Percentiles rank a stretch among this genome's conserved stretches.
These are phyloP conservation scores for Curvularia sp. DNA, from an alignment of 2,329 filamentous ascomycete species.

Conservation along the genomic window DNA sequence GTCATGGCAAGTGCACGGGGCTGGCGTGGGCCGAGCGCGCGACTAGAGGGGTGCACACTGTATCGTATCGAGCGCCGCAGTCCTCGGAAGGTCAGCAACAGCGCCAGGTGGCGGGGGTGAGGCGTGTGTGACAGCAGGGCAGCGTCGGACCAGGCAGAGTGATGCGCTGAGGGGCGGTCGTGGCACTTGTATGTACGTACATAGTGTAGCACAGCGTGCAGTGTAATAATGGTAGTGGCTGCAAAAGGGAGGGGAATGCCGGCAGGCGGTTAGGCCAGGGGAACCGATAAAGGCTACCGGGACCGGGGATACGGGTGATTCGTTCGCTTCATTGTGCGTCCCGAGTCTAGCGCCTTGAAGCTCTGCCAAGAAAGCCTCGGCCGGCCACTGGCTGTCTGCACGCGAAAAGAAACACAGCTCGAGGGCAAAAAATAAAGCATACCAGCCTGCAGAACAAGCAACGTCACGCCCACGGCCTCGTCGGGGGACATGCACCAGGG, in stretches of 20 bases:
- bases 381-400: slow-evolving; percentile 7
- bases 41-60: too few species aligned
- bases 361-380: neutral
- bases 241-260: slow-evolving; percentile 26
- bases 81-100: too few species aligned
- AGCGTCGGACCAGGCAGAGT: too few species aligned
- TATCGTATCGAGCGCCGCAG: too few species aligned
- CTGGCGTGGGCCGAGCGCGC: slow-evolving; percentile 8
- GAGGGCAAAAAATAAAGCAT: slow-evolving; percentile 1
- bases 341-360: slow-evolving; percentile 33
- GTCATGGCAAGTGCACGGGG: slow-evolving; percentile 21
- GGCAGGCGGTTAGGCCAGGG: slow-evolving; percentile 32
- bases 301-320: slow-evolving; percentile 26
- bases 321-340: slow-evolving; percentile 26
- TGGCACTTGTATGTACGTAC: neutral
- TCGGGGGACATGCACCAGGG: slow-evolving; percentile 2
- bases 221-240: slow-evolving; percentile 12
- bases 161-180: neutral
- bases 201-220: neutral
- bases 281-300: slow-evolving; percentile 18
- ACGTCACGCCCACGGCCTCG: slow-evolving; percentile 15
- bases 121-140: too few species aligned
- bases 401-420: neutral
- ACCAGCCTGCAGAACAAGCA: slow-evolving; percentile 6
- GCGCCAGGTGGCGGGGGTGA: too few species aligned